These are phyloP conservation scores for Mikania micrantha DNA, from an alignment of 129 eudicot species.

Conservation along the genomic window DNA sequence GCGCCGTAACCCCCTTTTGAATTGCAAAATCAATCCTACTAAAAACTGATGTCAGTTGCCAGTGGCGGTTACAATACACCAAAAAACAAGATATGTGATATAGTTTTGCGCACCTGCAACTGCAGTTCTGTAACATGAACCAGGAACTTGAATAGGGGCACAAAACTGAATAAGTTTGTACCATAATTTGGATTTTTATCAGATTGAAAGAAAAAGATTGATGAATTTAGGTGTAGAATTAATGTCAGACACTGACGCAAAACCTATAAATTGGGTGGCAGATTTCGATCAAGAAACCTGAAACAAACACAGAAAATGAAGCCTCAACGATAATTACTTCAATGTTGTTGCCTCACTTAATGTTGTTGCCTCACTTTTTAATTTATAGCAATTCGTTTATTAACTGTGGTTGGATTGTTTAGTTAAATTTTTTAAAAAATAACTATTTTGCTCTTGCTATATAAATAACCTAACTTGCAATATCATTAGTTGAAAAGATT, in stretches of 20 bases:
- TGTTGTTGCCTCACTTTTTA: too few relatives aligned
- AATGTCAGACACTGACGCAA: constrained; percentile 19
- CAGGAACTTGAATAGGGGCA: neutral
- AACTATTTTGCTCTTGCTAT: too few relatives aligned
- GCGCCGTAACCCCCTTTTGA: too few relatives aligned
- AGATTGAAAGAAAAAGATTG: neutral
- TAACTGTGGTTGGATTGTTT: too few relatives aligned
- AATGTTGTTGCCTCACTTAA: too few relatives aligned
- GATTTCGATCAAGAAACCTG: neutral
- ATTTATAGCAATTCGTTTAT: too few relatives aligned
- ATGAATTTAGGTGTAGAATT: constrained; percentile 13
- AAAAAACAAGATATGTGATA: neutral
- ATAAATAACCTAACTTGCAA: too few relatives aligned
- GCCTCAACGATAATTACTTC: neutral
- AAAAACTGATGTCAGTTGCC: too few relatives aligned
- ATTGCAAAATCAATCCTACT: too few relatives aligned
- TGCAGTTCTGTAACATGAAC: constrained; percentile 8
- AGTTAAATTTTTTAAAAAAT: too few relatives aligned
- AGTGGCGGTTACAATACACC: too few relatives aligned
- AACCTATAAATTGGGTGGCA: constrained; percentile 13
- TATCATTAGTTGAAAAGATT: too few relatives aligned
- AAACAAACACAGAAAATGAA: constrained; percentile 7
- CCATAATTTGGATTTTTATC: neutral
- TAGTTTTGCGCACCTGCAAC: constrained; percentile 18
- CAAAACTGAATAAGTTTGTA: neutral